Evolutionary conservation across 345 rosid genomes (phyloP), one percentile per base, ranked within the genome.

Genomic region (Geranium brycei): DNA sequence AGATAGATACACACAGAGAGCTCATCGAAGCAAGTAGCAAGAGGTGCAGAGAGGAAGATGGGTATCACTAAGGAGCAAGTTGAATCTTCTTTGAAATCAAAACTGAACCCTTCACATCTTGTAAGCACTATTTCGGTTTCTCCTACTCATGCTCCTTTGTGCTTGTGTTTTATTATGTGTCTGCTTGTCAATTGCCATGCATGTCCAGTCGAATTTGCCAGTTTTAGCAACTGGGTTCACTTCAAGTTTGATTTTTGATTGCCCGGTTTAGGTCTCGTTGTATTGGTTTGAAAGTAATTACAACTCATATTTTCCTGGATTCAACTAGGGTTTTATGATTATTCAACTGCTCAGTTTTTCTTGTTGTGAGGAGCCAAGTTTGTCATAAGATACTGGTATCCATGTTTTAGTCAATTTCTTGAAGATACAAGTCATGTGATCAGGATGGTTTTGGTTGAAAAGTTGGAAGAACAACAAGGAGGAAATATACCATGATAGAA

Each of bases 1-100:
- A n/a, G n/a, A n/a, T 2, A 23, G 28, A 23, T 23, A 23, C 28
- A 35, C 3, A 35, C 41, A 35, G 53, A 47, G 53, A 47, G 53
- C 14, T 1, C 41, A 35, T 35, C 5, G 7, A 7, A 47, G 53
- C 47, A 38, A 38, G 47, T 5, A 47, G 11, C 53, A 47, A 47
- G 13, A 47, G 53, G 13, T 47, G 53, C 53, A 2, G 30, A 60
- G 64, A 55, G 51, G 61, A 67, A 62, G 70, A 88, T 88, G 93
- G 95, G 91, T 35, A 86, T 86, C 59, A 85, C 88, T 0, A 88
- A 88, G 78, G 97, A 86, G 58, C 85, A 81, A 78, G 86, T 88
- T 32, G 86, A 83, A 71, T 81, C 90, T 56, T 76, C 89, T 2
- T 59, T 91, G 81, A 80, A 81, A 23, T 76, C 86, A 0, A 91